These are phyloP conservation scores for Clavariopsis aquatica DNA, from an alignment of 495 filamentous ascomycete genomes.

Conservation along the genomic window DNA sequence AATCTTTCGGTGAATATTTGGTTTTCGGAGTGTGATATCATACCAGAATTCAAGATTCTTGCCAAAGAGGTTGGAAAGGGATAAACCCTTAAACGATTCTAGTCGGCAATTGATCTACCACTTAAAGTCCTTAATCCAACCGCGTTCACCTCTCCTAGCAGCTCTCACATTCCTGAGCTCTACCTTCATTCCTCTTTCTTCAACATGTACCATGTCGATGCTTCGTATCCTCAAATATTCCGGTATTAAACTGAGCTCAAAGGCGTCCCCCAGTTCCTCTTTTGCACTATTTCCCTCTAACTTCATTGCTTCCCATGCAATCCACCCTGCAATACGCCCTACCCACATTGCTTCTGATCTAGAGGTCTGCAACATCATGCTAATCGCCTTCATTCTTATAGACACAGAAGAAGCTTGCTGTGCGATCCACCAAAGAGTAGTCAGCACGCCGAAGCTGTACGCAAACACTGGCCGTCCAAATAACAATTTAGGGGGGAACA, in stretches of 20 bases:
- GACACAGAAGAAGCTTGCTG: not conserved
- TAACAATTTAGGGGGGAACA: not conserved
- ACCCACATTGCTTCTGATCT: not conserved
- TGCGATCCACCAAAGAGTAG: not conserved
- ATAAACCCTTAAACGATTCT: too few species aligned
- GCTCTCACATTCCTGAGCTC: not conserved
- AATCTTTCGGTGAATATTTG: too few species aligned
- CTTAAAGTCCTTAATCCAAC: not conserved
- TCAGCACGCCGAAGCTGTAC: not conserved
- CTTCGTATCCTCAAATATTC: not conserved
- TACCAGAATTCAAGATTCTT: too few species aligned
- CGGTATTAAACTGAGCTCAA: not conserved
- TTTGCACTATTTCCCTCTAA: not conserved
- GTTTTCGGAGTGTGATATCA: too few species aligned
- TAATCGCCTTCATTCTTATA: not conserved
- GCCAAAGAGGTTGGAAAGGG: too few species aligned
- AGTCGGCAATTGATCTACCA: too few species aligned
- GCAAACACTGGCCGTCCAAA: not conserved
- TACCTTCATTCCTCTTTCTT: not conserved
- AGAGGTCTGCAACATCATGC: not conserved
- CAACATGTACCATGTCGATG: not conserved
- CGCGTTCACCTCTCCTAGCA: not conserved
- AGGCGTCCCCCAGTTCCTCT: not conserved
- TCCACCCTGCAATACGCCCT: not conserved
- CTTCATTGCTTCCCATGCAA: not conserved